Percentiles rank a stretch among this genome's conserved stretches.
Evolutionary conservation across 2,329 filamentous ascomycete genomes (phyloP).

Genomic region (Monosporascus sp.): DNA sequence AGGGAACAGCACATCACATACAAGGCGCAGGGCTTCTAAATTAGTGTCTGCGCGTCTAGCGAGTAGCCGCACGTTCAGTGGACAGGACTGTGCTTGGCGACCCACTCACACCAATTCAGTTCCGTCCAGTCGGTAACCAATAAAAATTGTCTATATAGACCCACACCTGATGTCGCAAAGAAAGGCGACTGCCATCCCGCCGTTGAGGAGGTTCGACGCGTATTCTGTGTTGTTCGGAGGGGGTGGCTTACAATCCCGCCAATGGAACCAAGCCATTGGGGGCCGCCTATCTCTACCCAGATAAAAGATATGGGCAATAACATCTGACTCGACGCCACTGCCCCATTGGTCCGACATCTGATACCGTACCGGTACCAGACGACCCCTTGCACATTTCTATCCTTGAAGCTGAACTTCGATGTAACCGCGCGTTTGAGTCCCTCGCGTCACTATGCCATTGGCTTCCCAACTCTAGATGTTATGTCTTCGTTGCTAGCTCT

Average conservation of each 20-base stretch:
- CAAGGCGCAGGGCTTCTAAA: slow-evolving; percentile 6
- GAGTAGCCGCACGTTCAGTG: neutral
- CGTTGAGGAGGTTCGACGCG: neutral
- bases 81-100: neutral
- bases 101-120: slow-evolving; percentile 7
- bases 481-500: neutral
- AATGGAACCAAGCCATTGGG: neutral
- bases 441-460: neutral
- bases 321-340: too few relatives aligned
- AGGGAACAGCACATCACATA: slow-evolving; percentile 12
- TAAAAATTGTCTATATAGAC: slow-evolving; percentile 1
- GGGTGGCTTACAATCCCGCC: neutral
- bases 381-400: neutral
- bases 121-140: slow-evolving; percentile 22
- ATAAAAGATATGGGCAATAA: neutral
- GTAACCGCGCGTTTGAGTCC: neutral
- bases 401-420: neutral
- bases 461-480: neutral
- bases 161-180: neutral
- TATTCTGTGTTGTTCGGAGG: too few relatives aligned
- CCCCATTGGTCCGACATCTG: neutral
- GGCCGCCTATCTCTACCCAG: neutral
- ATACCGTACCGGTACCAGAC: too few relatives aligned
- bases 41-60: slow-evolving; percentile 3
- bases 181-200: neutral